phyloP scores from a whole-genome alignment of 495 filamentous ascomycete genomes.

The Talaromyces ruber region DNA sequence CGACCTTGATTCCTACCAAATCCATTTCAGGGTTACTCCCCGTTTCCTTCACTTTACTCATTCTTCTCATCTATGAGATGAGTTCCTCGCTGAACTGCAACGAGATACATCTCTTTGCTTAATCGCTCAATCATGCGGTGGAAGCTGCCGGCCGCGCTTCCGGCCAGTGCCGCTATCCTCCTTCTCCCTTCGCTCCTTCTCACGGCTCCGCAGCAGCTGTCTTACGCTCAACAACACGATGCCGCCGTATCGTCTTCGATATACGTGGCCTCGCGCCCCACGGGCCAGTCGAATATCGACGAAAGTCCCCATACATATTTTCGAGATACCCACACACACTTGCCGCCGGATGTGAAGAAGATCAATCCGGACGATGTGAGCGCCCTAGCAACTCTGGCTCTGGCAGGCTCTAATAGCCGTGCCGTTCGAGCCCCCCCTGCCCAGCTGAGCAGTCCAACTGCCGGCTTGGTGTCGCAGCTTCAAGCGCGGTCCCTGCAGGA shows the following conservation, averaged over 20 bases:
- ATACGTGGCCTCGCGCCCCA: slow-evolving; percentile 15
- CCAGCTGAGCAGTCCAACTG: slow-evolving; percentile 51
- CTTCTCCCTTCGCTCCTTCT: slow-evolving; percentile 17
- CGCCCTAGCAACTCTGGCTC: slow-evolving; percentile 91
- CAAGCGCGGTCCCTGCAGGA: slow-evolving; percentile 93
- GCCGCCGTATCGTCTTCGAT: slow-evolving; percentile 6
- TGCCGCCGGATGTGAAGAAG: slow-evolving; percentile 23
- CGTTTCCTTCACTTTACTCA: not conserved
- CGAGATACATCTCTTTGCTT: slow-evolving; percentile 7
- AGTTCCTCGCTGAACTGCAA: slow-evolving; percentile 5
- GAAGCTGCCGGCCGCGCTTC: slow-evolving; percentile 41
- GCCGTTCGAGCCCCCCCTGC: slow-evolving; percentile 80
- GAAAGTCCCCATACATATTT: slow-evolving; percentile 10
- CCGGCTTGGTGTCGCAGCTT: slow-evolving; percentile 71
- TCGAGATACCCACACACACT: slow-evolving; percentile 12
- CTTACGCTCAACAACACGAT: slow-evolving; percentile 21
- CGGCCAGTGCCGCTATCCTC: slow-evolving; percentile 40
- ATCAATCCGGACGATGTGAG: slow-evolving; percentile 59
- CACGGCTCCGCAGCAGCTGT: slow-evolving; percentile 42
- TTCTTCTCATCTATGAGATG: not conserved
- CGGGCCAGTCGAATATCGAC: slow-evolving; percentile 19
- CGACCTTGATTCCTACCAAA: not conserved
- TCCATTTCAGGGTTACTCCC: not conserved
- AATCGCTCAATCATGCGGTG: slow-evolving; percentile 32
- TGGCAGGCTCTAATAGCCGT: slow-evolving; percentile 56